Evolutionary conservation across 768 basidiomycete genomes (phyloP).

Genomic region (Boletus pseudopeckii): DNA sequence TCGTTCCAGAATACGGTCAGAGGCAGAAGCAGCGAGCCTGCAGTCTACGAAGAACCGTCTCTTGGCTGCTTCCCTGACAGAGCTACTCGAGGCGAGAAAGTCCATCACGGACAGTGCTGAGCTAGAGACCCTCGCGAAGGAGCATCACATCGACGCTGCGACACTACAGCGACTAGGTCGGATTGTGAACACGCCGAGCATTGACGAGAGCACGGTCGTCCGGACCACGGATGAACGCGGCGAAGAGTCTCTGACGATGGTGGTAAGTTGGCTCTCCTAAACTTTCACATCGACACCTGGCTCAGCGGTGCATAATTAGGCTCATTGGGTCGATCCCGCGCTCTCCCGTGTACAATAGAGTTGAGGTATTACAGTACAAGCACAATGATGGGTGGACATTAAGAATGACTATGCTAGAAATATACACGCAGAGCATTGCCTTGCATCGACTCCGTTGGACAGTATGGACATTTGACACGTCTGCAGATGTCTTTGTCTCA

Average conservation of each 20-base stretch:
- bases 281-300: not conserved
- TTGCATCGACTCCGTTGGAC: slow-evolving; percentile 74
- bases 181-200: slow-evolving; percentile 63
- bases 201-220: slow-evolving; percentile 44
- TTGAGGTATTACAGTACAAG: slow-evolving; percentile 7
- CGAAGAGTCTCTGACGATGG: slow-evolving; percentile 48
- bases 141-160: slow-evolving; percentile 52
- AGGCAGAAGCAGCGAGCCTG: slow-evolving; percentile 46
- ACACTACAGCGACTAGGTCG: slow-evolving; percentile 51
- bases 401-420: slow-evolving; percentile 41
- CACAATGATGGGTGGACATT: slow-evolving; percentile 1
- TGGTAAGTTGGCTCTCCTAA: slow-evolving; percentile 36
- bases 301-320: slow-evolving; percentile 13
- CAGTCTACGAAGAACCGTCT: slow-evolving; percentile 50
- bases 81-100: slow-evolving; percentile 65
- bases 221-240: slow-evolving; percentile 51
- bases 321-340: slow-evolving; percentile 27
- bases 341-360: not conserved
- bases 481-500: slow-evolving; percentile 37
- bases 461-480: slow-evolving; percentile 95
- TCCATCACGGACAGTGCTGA: slow-evolving; percentile 37
- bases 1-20: slow-evolving; percentile 51
- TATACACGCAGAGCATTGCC: slow-evolving; percentile 58
- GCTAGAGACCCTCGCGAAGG: slow-evolving; percentile 47
- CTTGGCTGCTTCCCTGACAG: slow-evolving; percentile 48